Base-by-base conservation (phyloP, 116 monocot species). In the Zostera marina region DNA sequence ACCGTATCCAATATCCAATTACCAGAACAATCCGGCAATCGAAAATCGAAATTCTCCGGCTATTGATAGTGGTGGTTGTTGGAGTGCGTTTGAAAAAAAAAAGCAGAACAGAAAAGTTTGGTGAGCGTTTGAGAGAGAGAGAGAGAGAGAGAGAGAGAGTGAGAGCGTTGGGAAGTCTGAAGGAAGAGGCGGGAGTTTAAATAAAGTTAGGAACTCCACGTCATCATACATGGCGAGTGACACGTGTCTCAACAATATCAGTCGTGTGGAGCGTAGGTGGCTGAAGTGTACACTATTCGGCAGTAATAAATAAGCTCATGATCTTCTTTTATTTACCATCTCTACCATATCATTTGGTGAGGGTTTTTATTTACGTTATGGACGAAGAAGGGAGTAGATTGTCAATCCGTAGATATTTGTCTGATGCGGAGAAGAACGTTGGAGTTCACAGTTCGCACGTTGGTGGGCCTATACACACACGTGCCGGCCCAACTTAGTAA, bases 141-240 rank as follows among this genome's bases (percentile, higher is more conserved):
- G n/a, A n/a, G n/a, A n/a, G n/a, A n/a, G n/a, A n/a, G n/a, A n/a
- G n/a, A n/a, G n/a, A n/a, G n/a, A n/a, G 8, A 5, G 14, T 9
- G 49, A n/a, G 14, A 49, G 49, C 15, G n/a, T n/a, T 17, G 16
- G 19, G n/a, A n/a, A n/a, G n/a, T n/a, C n/a, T n/a, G n/a, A n/a
- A n/a, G n/a, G n/a, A 16, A 19, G 51, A 51, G 21, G 51, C 51
- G 17, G 51, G 51, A 51, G 51, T 19, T 51, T 51, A 51, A 51
- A 51, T 51, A 19, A 4, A 17, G 16, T 7, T 7, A 8, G 12
- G 48, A 17, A 17, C n/a, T 32, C 32, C 32, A 32, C 32, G 1
- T 32, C 32, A 32, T 2, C 32, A 32, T 5, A 32, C 32, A 32
- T 32, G 32, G 5, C 32, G 51, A 17, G 51, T 16, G 51, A 51